phyloP scores from a whole-genome alignment of 2,329 filamentous ascomycete species.

The Trichoderma aggressivum region DNA sequence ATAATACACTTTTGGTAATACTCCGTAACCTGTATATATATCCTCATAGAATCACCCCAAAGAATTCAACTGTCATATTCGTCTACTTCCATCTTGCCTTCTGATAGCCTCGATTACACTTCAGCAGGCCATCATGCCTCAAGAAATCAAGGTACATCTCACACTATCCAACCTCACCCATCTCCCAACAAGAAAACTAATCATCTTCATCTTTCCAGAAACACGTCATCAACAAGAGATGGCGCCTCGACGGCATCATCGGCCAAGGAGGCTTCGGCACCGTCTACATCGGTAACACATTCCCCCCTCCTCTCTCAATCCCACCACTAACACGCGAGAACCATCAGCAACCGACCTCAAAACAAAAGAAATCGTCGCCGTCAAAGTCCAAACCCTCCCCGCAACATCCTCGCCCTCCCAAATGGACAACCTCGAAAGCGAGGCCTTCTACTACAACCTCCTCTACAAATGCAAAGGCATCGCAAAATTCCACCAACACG shows the following conservation, averaged over 20 bases:
- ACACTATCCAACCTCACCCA: background rate
- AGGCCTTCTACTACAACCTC: slow-evolving; percentile 20
- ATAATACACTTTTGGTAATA: background rate
- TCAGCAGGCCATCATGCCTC: background rate
- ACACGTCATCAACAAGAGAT: background rate
- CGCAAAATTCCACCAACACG: slow-evolving; percentile 24
- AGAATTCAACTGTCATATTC: background rate
- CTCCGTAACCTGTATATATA: background rate
- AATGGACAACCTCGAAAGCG: slow-evolving; percentile 17
- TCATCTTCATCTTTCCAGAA: background rate
- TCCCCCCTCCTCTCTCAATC: too few relatives aligned
- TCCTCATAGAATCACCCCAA: background rate
- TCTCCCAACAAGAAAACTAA: background rate
- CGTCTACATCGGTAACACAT: slow-evolving; percentile 9
- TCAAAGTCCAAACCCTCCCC: slow-evolving; percentile 25
- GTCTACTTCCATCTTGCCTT: background rate
- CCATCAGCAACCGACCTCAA: slow-evolving; percentile 22
- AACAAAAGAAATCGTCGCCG: slow-evolving; percentile 34
- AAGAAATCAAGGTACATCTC: background rate
- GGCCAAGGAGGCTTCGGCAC: slow-evolving; percentile 13
- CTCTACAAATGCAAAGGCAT: slow-evolving; percentile 24
- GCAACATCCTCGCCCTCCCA: background rate
- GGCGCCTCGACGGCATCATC: slow-evolving; percentile 10
- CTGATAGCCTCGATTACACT: background rate
- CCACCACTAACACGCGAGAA: background rate